Percentiles rank a stretch among this genome's conserved stretches.
phyloP scores from a whole-genome alignment of 805 yeast genomes.

The Candida khao-thaluensis region DNA sequence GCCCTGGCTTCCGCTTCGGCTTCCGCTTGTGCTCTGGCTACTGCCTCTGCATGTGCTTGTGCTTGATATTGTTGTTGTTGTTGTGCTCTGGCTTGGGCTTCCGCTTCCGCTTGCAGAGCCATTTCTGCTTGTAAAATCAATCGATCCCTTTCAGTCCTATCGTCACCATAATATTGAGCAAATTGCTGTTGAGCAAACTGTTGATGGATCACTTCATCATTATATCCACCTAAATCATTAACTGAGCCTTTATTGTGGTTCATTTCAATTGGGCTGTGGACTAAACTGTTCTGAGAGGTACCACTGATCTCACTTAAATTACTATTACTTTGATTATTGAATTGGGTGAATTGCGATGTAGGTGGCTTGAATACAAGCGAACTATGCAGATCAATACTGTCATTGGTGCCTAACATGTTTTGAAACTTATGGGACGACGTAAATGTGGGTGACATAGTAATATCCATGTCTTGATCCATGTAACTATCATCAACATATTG shows the following conservation, averaged over 20 bases:
- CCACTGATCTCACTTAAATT: constrained; percentile 38
- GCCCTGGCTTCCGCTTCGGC: constrained; percentile 9
- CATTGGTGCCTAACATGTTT: constrained; percentile 16
- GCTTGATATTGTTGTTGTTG: background rate
- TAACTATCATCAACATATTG: constrained; percentile 25
- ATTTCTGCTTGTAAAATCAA: constrained; percentile 13
- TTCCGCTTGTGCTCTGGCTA: constrained; percentile 5
- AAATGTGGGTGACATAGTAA: constrained; percentile 16
- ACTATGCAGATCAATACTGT: constrained; percentile 35
- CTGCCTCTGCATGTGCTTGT: constrained; percentile 4
- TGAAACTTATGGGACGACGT: constrained; percentile 25
- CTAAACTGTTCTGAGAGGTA: constrained; percentile 12
- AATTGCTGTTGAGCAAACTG: constrained; percentile 16
- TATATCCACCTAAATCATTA: constrained; percentile 11
- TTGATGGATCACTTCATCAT: constrained; percentile 17
- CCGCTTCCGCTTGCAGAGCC: constrained; percentile 6
- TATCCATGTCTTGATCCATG: constrained; percentile 35
- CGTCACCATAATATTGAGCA: constrained; percentile 6
- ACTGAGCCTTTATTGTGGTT: constrained; percentile 23
- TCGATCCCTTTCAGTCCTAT: background rate
- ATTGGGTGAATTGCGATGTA: constrained; percentile 32
- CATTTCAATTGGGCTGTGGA: constrained; percentile 2
- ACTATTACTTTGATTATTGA: constrained; percentile 39
- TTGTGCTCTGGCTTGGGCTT: constrained; percentile 2
- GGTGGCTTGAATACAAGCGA: constrained; percentile 40